Evolutionary conservation across 495 filamentous ascomycete genomes (phyloP), one percentile per base, ranked within the genome.

Genomic region (Viridothelium virens): DNA sequence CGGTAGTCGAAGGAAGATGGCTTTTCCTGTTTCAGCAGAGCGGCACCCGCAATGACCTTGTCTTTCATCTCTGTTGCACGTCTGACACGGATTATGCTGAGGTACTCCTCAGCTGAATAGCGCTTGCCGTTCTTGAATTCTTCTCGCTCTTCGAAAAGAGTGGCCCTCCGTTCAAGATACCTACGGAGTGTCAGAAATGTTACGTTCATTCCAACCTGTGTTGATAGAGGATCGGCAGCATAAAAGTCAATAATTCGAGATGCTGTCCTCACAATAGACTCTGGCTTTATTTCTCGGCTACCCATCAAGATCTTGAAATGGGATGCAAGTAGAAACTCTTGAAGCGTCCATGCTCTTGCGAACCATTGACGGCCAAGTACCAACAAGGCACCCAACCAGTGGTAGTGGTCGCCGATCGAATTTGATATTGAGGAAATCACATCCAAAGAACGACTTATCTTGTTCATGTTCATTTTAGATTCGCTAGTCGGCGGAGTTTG

Each of bases 321-420:
- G 12, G 48, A 16, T 11, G 48, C 48, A 5, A 53, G 48, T 2
- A 53, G 48, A 25, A 53, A 25, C 18, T 69, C 67, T 62, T 63
- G 67, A 31, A 69, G 53, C 7, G 36, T 65, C 63, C 67, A 69
- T 1, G 63, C 63, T 10, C 67, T 63, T 31, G 33, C 3, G 38
- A 68, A 68, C 47, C 62, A 68, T 53, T 53, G 48, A 16, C 48
- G 48, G 18, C 48, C 48, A 53, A 53, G 48, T 53, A 53, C 18
- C 48, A 53, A 53, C 48, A 53, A 53, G 18, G 48, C 48, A 25
- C 48, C 18, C 5, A 53, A 5, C 48, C 48, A 53, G 48, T 53
- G 48, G 18, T 53, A 53, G 11, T 53, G 48, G 11, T 14, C 48
- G 18, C 48, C 16, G 18, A 53, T 53, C 48, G 48, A 14, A 25